These are phyloP conservation scores for Mucor lusitanicus DNA, from an alignment of 371 early-diverging fungal species.

Conservation along the genomic window DNA sequence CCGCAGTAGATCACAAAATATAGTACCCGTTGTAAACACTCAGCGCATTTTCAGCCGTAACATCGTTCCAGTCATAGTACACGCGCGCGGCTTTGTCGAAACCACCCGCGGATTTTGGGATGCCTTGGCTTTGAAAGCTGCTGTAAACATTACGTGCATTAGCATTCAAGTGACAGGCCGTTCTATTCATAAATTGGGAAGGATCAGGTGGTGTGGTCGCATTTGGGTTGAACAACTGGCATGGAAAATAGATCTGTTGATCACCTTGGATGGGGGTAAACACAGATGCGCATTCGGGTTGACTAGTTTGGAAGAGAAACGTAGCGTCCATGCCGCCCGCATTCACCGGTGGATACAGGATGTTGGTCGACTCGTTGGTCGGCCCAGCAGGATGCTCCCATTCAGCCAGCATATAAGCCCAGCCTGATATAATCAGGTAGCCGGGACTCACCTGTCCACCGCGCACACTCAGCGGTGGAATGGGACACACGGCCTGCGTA, in stretches of 20 bases:
- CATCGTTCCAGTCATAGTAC: conserved; percentile 73
- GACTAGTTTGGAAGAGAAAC: conserved; percentile 54
- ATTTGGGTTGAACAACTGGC: conserved; percentile 58
- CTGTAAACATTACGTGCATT: conserved; percentile 38
- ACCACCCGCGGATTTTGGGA: conserved; percentile 25
- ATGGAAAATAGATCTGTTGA: conserved; percentile 71
- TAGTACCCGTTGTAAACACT: conserved; percentile 74
- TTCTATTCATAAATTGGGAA: conserved; percentile 48
- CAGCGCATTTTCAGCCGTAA: conserved; percentile 40
- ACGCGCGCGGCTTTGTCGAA: conserved; percentile 54
- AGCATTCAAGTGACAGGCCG: conserved; percentile 64
- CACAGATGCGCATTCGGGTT: conserved; percentile 59
- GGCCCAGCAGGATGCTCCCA: conserved; percentile 54
- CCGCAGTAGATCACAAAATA: not conserved
- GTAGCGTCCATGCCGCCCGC: conserved; percentile 67
- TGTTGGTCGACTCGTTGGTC: conserved; percentile 40
- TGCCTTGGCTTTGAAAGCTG: conserved; percentile 35
- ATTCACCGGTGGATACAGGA: conserved; percentile 59
- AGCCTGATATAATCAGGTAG: conserved; percentile 52
- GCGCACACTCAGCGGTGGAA: conserved; percentile 23
- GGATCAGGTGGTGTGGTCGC: conserved; percentile 45
- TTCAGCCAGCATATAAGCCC: conserved; percentile 54
- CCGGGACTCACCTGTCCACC: conserved; percentile 40
- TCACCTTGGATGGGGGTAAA: conserved; percentile 41
- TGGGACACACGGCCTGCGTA: conserved; percentile 52